Base-by-base conservation (phyloP, 2,329 filamentous ascomycete genomes). In the Tolypocladium ovalisporum region DNA sequence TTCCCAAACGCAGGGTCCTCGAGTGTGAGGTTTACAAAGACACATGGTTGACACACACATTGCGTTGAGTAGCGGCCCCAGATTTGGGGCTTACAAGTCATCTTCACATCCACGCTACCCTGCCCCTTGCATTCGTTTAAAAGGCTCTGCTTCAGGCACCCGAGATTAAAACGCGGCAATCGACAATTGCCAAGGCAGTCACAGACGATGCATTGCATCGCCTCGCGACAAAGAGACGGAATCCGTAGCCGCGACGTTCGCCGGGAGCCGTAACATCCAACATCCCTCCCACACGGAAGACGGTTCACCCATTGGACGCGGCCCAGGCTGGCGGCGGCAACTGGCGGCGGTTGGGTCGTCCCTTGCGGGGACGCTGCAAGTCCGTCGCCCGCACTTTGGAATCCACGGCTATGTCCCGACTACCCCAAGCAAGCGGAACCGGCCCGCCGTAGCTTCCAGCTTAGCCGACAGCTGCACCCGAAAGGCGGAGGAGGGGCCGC, bases 401-500 rank as follows among this genome's bases (percentile, higher is more conserved):
- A 32, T 17, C 17, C 24, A 9, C 42, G 22, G 15, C 44, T 17
- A 7, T 4, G 12, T 47, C 29, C 44, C 44, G 44, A 47, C 24
- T 8, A 24, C 44, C 15, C 27, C 32, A 34, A 44, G 44, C 29
- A 17, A 12, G 47, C 47, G 47, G 47, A 55, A 55, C 39, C 32
- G 54, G 42, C 39, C 54, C 54, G 27, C 37, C 29, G 24, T 34
- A 29, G 19, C 34, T 27, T 27, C 10, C 34, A 29, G 47, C 52
- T 54, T 54, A 32, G 36, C 52, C 52, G 52, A 54, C 35, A 39
- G 24, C 52, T 29, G n/a, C 49, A 56, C 8, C 55, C 55, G 55
- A 53, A 54, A 36, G 56, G 53, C 37, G 54, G 44, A 52, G 37
- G 53, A 52, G 55, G 29, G 57, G 56, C 52, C 52, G 52, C 55